These are phyloP conservation scores for Diplodia scrobiculata DNA, from an alignment of 2,329 filamentous ascomycete genomes.

Conservation along the genomic window DNA sequence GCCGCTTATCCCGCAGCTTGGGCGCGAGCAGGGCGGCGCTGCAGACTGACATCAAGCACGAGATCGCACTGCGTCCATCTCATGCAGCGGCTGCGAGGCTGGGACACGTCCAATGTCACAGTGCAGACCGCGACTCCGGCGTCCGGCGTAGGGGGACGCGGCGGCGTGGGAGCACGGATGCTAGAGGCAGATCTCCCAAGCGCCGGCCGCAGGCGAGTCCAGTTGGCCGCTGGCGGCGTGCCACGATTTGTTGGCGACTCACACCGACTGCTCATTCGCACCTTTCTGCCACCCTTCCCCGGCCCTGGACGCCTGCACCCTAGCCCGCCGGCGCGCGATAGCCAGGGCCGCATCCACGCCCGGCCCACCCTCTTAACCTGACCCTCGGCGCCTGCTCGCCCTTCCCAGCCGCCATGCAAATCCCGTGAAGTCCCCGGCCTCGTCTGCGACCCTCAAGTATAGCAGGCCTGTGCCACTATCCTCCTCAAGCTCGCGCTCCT, in stretches of 20 bases:
- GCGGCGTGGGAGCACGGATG: constrained; percentile 8
- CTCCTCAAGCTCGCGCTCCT: not conserved
- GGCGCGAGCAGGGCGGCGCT: not conserved
- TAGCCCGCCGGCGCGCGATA: constrained; percentile 8
- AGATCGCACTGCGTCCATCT: constrained; percentile 12
- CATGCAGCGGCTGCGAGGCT: constrained; percentile 16
- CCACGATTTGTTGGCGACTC: constrained; percentile 26
- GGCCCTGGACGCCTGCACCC: constrained; percentile 1
- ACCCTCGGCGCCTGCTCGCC: constrained; percentile 1
- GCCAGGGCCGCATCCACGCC: constrained; percentile 6
- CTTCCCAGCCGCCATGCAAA: constrained; percentile 23
- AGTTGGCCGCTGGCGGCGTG: constrained; percentile 23
- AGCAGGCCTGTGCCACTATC: not conserved
- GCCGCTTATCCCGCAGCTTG: constrained; percentile 8
- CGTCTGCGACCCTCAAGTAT: not conserved
- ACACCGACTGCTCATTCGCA: constrained; percentile 27
- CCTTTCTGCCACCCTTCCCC: constrained; percentile 21
- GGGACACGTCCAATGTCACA: constrained; percentile 25
- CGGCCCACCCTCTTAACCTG: constrained; percentile 25
- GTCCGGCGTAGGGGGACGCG: constrained; percentile 3
- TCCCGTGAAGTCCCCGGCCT: constrained; percentile 14
- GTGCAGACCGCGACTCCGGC: constrained; percentile 18
- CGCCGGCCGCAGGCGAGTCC: constrained; percentile 15
- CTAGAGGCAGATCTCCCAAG: constrained; percentile 16
- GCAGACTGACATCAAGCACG: constrained; percentile 26